Evolutionary conservation across 169 alveolate genomes (phyloP), one percentile per base, ranked within the genome.

Genomic region (Plasmodium yoelii): DNA sequence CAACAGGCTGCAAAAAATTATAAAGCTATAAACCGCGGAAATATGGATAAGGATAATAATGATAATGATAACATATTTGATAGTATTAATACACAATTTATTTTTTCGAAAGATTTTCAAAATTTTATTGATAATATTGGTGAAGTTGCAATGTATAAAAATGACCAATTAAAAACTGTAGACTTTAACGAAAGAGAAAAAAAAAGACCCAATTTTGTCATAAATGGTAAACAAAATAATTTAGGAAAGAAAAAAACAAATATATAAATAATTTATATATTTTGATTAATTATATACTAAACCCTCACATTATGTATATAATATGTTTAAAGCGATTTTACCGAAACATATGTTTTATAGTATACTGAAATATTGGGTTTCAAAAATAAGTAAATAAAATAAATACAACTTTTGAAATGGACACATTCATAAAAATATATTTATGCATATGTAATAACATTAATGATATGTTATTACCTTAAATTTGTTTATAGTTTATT

Each of bases 91-190:
- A 47, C 88, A 8, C 77, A 77, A 4, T 34, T 77, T 10, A 77
- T 77, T 9, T 53, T 77, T 77, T 77, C 88, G 34, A 77, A 63
- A 49, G 88, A 77, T 3, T 77, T 77, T 64, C 77, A 77, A 56
- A 77, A 77, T 42, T 77, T 77, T 44, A 74, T 77, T 8, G 88
- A 77, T 57, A 77, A 77, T 64, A 34, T 64, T 7, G 88, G 53
- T 5, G 88, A 77, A 42, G 75, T 42, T n/a, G 77, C 64, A 44
- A n/a, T 63, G 44, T 73, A 73, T 65, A 22, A 42, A 53, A 7
- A 49, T 13, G 60, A 64, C 18, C 28, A 67, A 18, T 19, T 49
- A n/a, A 19, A 61, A 75, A 28, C 46, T 7, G 44, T 39, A 5
- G 56, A 77, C 65, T 77, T 63, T 28, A 59, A 49, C 24, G 69